A percentile compares a stretch with the other conserved stretches of the same genome.
phyloP scores from a whole-genome alignment of 805 yeast species.

The Diddensiella caesifluorescens region DNA sequence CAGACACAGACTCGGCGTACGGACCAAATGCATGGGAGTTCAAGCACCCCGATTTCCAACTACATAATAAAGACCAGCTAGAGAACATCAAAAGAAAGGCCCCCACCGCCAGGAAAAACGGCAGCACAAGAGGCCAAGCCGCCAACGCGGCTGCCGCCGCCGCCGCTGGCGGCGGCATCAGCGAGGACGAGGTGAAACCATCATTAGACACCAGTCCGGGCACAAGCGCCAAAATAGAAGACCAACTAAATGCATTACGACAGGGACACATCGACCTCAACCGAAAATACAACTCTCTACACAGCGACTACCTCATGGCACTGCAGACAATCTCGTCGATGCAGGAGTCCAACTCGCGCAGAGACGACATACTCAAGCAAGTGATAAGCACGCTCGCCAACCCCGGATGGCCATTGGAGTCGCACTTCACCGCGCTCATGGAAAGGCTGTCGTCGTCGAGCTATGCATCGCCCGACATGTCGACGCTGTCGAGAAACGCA shows the following conservation, averaged over 20 bases:
- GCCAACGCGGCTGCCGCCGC: not conserved
- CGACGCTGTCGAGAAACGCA: not conserved
- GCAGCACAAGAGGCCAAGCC: slow-evolving; percentile 19
- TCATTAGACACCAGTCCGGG: not conserved
- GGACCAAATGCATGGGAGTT: slow-evolving; percentile 77
- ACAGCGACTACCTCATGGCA: slow-evolving; percentile 6
- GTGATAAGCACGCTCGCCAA: not conserved
- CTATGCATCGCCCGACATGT: not conserved
- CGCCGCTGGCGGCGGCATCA: not conserved
- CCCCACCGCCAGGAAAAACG: slow-evolving; percentile 46
- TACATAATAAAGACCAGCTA: slow-evolving; percentile 68
- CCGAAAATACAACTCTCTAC: slow-evolving; percentile 8
- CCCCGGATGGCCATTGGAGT: slow-evolving; percentile 1
- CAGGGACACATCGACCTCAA: slow-evolving; percentile 6
- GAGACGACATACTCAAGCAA: slow-evolving; percentile 2
- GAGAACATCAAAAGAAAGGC: slow-evolving; percentile 83
- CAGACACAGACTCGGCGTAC: slow-evolving; percentile 14
- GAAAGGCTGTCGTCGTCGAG: slow-evolving; percentile 4
- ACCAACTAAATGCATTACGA: slow-evolving; percentile 4
- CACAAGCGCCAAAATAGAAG: not conserved
- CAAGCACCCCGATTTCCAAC: slow-evolving; percentile 80
- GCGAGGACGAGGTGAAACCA: too few species aligned
- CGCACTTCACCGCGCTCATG: slow-evolving; percentile 6
- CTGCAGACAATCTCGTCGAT: slow-evolving; percentile 2
- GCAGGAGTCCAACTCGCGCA: slow-evolving; percentile 3